Evolutionary conservation across 192 early-diverging fungal genomes (phyloP).

Genomic region (Borealophlyctis nickersoniae): DNA sequence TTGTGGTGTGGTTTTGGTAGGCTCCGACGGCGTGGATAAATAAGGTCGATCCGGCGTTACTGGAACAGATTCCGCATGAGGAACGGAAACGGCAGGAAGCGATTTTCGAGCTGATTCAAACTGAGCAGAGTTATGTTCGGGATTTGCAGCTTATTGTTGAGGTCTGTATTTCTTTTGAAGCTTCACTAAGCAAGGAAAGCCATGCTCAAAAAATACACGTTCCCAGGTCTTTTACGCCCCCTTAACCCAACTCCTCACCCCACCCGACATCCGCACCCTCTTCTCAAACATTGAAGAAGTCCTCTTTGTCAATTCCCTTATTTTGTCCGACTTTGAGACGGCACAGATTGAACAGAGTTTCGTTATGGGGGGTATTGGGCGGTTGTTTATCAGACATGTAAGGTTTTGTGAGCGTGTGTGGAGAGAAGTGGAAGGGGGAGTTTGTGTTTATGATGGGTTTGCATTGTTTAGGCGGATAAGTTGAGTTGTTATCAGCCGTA

Average conservation of each 20-base stretch:
- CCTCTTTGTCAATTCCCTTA: constrained; percentile 58
- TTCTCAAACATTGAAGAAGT: constrained; percentile 62
- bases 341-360: constrained; percentile 49
- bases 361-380: constrained; percentile 53
- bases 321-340: constrained; percentile 66
- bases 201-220: constrained; percentile 1
- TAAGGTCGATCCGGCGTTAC: constrained; percentile 30
- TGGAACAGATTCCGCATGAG: constrained; percentile 49
- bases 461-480: constrained; percentile 39
- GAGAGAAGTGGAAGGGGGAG: neutral
- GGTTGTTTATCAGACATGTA: constrained; percentile 40
- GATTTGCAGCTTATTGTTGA: constrained; percentile 73
- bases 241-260: constrained; percentile 48
- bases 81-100: constrained; percentile 78
- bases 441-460: constrained; percentile 11
- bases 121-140: constrained; percentile 70
- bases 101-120: constrained; percentile 74
- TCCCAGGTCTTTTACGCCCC: constrained; percentile 60
- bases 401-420: neutral
- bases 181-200: constrained; percentile 1
- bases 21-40: constrained; percentile 24
- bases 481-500: constrained; percentile 62
- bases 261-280: constrained; percentile 35
- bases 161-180: constrained; percentile 34
- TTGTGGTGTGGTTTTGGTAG: no score